These are phyloP conservation scores for Mrakia gelida DNA, from an alignment of 768 basidiomycete genomes.

Conservation along the genomic window DNA sequence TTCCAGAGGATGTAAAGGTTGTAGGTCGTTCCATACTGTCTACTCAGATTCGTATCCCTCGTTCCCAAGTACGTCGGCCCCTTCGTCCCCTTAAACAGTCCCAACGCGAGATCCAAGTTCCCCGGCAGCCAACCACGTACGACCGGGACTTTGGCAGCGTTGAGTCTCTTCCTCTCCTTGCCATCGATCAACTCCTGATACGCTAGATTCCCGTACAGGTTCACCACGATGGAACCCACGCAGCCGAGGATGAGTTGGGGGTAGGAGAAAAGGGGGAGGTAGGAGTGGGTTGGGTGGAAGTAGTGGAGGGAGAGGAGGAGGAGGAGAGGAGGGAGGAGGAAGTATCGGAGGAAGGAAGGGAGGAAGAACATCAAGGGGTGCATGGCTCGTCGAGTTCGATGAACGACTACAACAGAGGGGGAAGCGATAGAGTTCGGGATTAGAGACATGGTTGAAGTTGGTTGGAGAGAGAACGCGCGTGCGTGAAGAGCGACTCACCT, in stretches of 20 bases:
- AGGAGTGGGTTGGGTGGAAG: slow-evolving; percentile 1
- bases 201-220: slow-evolving; percentile 6
- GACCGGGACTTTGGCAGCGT: slow-evolving; percentile 10
- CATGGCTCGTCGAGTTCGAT: background rate
- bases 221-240: background rate
- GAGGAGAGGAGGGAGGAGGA: background rate
- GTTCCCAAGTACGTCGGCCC: slow-evolving; percentile 58
- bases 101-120: slow-evolving; percentile 65
- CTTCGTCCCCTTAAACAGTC: slow-evolving; percentile 55
- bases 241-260: background rate
- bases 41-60: slow-evolving; percentile 61
- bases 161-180: background rate
- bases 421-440: slow-evolving; percentile 7
- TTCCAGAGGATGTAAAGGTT: slow-evolving; percentile 65
- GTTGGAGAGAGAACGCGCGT: background rate
- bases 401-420: background rate
- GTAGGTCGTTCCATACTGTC: slow-evolving; percentile 63
- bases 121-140: slow-evolving; percentile 51
- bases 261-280: background rate
- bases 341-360: slow-evolving; percentile 9
- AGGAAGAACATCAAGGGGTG: background rate
- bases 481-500: background rate
- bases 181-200: slow-evolving; percentile 3
- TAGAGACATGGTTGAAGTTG: background rate
- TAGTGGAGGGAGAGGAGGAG: slow-evolving; percentile 7